A percentile compares a stretch with the other conserved stretches of the same genome.
These are phyloP conservation scores for Brassica hybrid DNA, from an alignment of 441 rosid genomes.

Conservation along the genomic window DNA sequence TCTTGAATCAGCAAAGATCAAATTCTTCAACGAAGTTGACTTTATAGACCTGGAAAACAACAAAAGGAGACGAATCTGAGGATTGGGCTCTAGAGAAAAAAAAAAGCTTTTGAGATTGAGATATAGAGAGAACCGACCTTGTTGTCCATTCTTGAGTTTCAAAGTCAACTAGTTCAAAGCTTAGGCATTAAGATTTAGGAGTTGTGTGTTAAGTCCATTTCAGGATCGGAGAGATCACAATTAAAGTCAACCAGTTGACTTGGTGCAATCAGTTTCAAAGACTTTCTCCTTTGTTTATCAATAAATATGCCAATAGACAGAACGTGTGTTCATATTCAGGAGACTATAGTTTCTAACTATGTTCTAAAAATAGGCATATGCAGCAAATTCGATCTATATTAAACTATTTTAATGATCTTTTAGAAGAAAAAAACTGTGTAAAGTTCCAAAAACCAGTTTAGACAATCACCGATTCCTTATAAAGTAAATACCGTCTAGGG, in stretches of 20 bases:
- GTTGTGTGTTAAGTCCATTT: constrained; percentile 3
- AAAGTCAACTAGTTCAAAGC: constrained; percentile 3
- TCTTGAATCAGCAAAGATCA: constrained; percentile 9
- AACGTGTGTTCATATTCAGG: not conserved
- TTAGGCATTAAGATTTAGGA: not conserved
- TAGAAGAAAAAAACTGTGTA: not conserved
- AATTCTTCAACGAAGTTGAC: not conserved
- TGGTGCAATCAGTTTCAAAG: not conserved
- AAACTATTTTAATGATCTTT: not conserved
- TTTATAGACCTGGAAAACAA: not conserved
- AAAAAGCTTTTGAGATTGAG: not conserved
- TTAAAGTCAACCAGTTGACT: constrained; percentile 25
- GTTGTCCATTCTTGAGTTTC: not conserved
- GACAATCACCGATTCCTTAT: not conserved
- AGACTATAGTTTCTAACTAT: not conserved
- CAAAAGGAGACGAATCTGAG: not conserved
- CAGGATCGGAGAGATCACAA: not conserved
- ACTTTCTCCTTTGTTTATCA: not conserved
- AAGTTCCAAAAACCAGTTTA: not conserved
- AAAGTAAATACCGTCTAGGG: not conserved
- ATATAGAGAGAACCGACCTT: constrained; percentile 10
- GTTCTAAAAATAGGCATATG: not conserved
- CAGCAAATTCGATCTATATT: not conserved
- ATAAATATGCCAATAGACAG: not conserved
- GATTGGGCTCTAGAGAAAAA: not conserved